These are phyloP conservation scores for Chlamydomonas incerta DNA, from an alignment of 139 green algal genomes.

Conservation along the genomic window DNA sequence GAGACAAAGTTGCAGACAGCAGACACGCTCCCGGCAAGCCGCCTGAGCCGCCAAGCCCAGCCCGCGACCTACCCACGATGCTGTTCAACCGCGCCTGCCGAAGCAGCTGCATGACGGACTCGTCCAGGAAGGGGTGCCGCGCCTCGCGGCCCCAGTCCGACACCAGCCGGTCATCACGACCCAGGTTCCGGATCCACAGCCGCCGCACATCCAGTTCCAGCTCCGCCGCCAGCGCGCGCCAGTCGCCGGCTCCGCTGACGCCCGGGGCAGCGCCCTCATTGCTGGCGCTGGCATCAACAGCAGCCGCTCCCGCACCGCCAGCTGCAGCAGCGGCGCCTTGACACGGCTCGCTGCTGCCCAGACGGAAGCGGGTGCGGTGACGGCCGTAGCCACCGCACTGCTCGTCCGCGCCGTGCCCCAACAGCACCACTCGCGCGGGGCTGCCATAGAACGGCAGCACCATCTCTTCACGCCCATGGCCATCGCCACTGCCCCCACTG, in stretches of 20 bases:
- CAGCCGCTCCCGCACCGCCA: too few species aligned
- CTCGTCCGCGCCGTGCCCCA: conserved; percentile 96
- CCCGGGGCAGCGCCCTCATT: too few species aligned
- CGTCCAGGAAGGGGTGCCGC: conserved; percentile 93
- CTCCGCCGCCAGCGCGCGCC: conserved; percentile 68
- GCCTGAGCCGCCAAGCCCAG: too few species aligned
- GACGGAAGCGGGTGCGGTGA: conserved; percentile 83
- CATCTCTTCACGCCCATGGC: neutral
- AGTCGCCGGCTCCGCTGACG: conserved; percentile 34
- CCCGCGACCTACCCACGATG: neutral
- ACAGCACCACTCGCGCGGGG: conserved; percentile 80
- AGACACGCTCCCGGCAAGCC: too few species aligned
- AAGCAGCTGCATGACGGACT: conserved; percentile 76
- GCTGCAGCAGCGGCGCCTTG: too few species aligned
- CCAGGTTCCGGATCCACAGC: conserved; percentile 94
- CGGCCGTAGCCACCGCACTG: conserved; percentile 93
- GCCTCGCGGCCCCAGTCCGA: conserved; percentile 86
- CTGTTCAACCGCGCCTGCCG: conserved; percentile 61
- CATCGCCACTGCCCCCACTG: neutral
- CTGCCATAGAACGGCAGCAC: too few species aligned
- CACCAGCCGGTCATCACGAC: conserved; percentile 91
- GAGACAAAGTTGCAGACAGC: too few species aligned
- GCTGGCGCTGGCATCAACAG: too few species aligned
- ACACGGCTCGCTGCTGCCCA: too few species aligned
- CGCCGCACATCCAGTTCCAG: conserved; percentile 86